Conservation (phyloP, 2,329 filamentous ascomycete genomes). For the Ophiostoma sp. region DNA sequence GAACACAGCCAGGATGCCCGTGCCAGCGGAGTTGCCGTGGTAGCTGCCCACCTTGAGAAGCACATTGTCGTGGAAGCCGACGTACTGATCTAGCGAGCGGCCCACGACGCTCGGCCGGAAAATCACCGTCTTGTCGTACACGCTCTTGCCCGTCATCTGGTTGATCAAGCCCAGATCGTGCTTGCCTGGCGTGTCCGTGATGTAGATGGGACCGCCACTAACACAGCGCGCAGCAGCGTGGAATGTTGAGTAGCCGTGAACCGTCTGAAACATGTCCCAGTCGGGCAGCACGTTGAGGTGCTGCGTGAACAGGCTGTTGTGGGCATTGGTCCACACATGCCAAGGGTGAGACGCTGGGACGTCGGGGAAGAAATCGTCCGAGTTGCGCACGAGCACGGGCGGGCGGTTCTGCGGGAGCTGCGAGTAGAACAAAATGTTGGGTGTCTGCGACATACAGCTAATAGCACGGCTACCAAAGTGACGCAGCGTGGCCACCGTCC, state of each 20-base stretch:
- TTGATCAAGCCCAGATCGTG: constrained; percentile 74
- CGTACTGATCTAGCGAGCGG: constrained; percentile 71
- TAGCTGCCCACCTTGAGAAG: constrained; percentile 79
- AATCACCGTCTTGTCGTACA: constrained; percentile 72
- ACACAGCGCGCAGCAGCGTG: constrained; percentile 89
- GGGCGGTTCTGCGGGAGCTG: constrained; percentile 77
- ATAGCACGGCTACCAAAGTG: constrained; percentile 78
- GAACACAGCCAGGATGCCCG: constrained; percentile 79
- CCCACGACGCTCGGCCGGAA: constrained; percentile 76
- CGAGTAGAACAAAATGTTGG: constrained; percentile 81
- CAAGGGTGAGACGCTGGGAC: constrained; percentile 80
- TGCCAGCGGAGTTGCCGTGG: constrained; percentile 64
- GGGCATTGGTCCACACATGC: constrained; percentile 94
- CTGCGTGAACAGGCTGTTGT: constrained; percentile 79
- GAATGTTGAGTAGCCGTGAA: constrained; percentile 70
- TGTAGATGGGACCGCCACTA: constrained; percentile 88
- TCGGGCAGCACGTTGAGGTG: constrained; percentile 87
- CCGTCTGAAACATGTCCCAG: constrained; percentile 70
- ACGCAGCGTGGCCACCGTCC: constrained; percentile 74
- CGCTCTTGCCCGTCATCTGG: constrained; percentile 77
- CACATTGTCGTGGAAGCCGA: constrained; percentile 69
- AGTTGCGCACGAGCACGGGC: constrained; percentile 76
- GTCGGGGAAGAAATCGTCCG: constrained; percentile 88
- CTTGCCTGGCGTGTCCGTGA: constrained; percentile 84
- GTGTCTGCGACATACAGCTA: constrained; percentile 92